A percentile compares a stretch with the other conserved stretches of the same genome.
Conservation (phyloP, 2,329 filamentous ascomycete genomes). For the Talaromyces marneffei region DNA sequence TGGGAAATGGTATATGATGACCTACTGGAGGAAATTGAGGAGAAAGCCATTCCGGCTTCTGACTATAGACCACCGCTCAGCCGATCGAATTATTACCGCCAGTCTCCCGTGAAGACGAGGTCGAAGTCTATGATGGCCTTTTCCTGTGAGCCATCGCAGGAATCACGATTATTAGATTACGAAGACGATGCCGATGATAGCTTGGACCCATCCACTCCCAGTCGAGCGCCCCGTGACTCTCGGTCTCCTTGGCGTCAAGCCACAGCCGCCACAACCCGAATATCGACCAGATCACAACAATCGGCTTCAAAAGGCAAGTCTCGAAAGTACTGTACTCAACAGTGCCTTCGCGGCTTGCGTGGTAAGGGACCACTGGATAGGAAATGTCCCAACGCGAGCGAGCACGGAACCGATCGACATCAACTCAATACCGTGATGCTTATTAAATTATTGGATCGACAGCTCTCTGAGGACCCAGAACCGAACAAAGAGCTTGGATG, state of each 20-base stretch:
- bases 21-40: constrained; percentile 17
- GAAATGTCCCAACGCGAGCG: neutral
- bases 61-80: constrained; percentile 14
- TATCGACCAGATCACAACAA: constrained; percentile 40
- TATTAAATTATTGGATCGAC: constrained; percentile 7
- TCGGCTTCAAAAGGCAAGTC: constrained; percentile 53
- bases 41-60: constrained; percentile 18
- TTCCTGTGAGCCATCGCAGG: constrained; percentile 10
- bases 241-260: neutral
- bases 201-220: neutral
- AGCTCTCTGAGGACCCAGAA: neutral
- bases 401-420: neutral
- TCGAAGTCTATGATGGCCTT: constrained; percentile 12
- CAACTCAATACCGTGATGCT: neutral
- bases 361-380: neutral
- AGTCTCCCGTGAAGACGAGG: constrained; percentile 16
- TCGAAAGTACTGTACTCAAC: constrained; percentile 43
- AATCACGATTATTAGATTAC: neutral
- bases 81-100: constrained; percentile 14
- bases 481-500: constrained; percentile 12
- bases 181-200: neutral
- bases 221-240: neutral
- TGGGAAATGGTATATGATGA: constrained; percentile 24
- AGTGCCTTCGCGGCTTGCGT: constrained; percentile 1
- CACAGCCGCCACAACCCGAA: neutral